Evolutionary conservation across 345 rosid genomes (phyloP).

Genomic region (Brassica juncea): DNA sequence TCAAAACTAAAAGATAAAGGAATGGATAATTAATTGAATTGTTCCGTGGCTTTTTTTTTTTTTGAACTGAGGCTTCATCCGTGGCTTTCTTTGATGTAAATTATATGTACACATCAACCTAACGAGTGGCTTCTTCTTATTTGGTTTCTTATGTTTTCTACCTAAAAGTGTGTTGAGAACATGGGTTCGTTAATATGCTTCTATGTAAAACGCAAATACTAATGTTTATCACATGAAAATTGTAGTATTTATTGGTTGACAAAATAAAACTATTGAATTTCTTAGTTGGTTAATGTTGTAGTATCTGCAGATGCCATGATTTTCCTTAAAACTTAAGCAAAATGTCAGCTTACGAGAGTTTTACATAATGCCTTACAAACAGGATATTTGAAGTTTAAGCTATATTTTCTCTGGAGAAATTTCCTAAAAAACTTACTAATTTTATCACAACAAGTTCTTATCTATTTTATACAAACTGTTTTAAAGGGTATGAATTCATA

Average conservation of each 20-base stretch:
- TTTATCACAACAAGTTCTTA: neutral
- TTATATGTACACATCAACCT: neutral
- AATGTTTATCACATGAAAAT: slow-evolving; percentile 8
- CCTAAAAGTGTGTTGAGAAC: slow-evolving; percentile 30
- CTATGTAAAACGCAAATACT: neutral
- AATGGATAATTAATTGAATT: slow-evolving; percentile 10
- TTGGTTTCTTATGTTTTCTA: slow-evolving; percentile 10
- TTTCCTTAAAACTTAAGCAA: slow-evolving; percentile 22
- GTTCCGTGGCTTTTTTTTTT: neutral
- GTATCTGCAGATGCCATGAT: slow-evolving; percentile 15
- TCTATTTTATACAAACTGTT: neutral
- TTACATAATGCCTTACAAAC: neutral
- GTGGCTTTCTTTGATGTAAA: slow-evolving; percentile 4
- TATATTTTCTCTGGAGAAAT: neutral
- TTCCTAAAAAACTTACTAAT: neutral
- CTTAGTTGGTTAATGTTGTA: neutral
- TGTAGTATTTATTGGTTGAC: slow-evolving; percentile 9
- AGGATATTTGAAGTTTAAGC: neutral
- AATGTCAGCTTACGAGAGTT: neutral
- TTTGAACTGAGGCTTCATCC: too few relatives aligned
- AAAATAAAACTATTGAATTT: neutral
- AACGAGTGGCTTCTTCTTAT: neutral
- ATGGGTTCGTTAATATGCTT: slow-evolving; percentile 31
- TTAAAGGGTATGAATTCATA: neutral
- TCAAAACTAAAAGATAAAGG: neutral